These are phyloP conservation scores for Paramecium sexaurelia DNA, from an alignment of 73 alveolate genomes.

Conservation along the genomic window DNA sequence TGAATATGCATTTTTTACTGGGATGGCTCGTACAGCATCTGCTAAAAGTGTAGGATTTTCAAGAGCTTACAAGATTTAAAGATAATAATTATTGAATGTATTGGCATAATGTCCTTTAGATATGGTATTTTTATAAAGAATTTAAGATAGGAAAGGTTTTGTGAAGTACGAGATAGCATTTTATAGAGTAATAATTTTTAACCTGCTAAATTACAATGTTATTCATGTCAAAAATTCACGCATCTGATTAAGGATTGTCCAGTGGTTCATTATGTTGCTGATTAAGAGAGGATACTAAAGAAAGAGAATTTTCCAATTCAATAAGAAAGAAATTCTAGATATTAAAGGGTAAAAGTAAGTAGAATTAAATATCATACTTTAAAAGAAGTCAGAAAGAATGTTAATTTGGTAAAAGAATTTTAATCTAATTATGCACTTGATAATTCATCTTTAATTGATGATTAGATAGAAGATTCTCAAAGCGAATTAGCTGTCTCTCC, in stretches of 20 bases:
- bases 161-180: not conserved
- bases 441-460: not conserved
- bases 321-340: not conserved
- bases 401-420: not conserved
- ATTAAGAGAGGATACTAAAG: not conserved
- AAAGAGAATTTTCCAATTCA: not conserved
- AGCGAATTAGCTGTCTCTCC: not conserved
- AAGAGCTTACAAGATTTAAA: not conserved
- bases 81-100: not conserved
- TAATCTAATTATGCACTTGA: not conserved
- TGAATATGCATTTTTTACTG: slow-evolving; percentile 24
- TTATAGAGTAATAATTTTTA: not conserved
- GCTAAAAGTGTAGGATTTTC: not conserved
- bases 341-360: not conserved
- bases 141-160: slow-evolving; percentile 59
- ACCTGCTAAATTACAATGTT: not conserved
- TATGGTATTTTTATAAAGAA: not conserved
- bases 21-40: not conserved
- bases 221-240: not conserved
- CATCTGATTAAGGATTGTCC: slow-evolving; percentile 40
- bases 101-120: not conserved
- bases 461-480: not conserved
- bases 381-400: not conserved
- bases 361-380: not conserved
- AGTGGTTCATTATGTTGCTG: not conserved